Base-by-base conservation (phyloP, 1,284 basidiomycete species). In the Ustilago bromivora region DNA sequence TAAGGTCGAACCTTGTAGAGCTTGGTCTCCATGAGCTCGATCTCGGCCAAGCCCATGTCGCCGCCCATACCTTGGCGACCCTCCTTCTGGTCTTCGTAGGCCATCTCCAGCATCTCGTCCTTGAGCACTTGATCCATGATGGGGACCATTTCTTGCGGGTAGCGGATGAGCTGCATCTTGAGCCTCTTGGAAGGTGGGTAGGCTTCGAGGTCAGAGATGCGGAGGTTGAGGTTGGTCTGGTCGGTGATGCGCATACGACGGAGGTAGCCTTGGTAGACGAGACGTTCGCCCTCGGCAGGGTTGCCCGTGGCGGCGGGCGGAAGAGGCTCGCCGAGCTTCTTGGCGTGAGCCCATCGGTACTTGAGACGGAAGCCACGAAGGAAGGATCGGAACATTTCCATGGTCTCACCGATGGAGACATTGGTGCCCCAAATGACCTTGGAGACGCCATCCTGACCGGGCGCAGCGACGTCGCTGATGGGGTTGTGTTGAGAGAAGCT, bases 71-170 rank as follows among this genome's bases (percentile, higher is more conserved):
- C 93, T 9, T 82, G 89, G 76, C 89, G 82, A 0, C 90, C 91
- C 5, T 88, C 89, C 69, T 90, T 89, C 82, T 92, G 90, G 83
- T 96, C 94, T 76, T 91, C 89, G 63, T 95, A 78, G 28, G 83
- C 84, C 56, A 86, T 68, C 59, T 84, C 81, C 52, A 86, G 77
- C 80, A 86, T 85, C 59, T 80, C 85, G 72, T 98, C 96, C 87
- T 96, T 94, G 78, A 98, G 88, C 0, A 95, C 92, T 83, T 96
- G 94, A 89, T 99, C 97, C 92, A 98, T 95, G 60, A 94, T 94
- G 2, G 96, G 96, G 49, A 99, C 90, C 59, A 98, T 91, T 88
- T 99, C 96, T 87, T 98, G 95, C 0, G 96, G 97, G 86, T 96
- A 99, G 84, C 95, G 95, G 76, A 92, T 87, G 13, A 98, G 79